Conservation (phyloP, 1,139 yeast genomes). For the Yamadazyma friedrichii region DNA sequence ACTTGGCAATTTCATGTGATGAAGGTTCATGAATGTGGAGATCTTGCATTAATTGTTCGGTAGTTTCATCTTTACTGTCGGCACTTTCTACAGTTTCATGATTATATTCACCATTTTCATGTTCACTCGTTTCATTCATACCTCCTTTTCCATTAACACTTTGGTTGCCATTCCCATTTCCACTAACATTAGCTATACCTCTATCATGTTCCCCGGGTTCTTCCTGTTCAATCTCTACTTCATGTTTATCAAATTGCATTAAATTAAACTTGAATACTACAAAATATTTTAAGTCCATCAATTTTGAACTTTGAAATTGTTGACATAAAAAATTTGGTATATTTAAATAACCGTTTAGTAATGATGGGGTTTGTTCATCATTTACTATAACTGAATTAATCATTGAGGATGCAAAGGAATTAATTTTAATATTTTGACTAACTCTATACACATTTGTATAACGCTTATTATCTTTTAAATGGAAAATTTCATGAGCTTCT, state of each 20-base stretch:
- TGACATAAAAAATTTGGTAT: constrained; percentile 33
- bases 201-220: background rate
- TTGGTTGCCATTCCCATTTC: constrained; percentile 1
- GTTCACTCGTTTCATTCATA: background rate
- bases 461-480: constrained; percentile 16
- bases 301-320: constrained; percentile 37
- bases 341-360: constrained; percentile 28
- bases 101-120: background rate
- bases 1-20: background rate
- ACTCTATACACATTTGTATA: constrained; percentile 34
- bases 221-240: background rate
- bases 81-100: background rate
- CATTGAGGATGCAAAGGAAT: constrained; percentile 34
- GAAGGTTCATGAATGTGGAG: background rate
- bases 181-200: no score
- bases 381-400: constrained; percentile 14
- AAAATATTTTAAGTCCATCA: constrained; percentile 39
- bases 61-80: background rate
- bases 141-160: background rate
- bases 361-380: constrained; percentile 11
- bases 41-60: background rate
- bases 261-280: constrained; percentile 41
- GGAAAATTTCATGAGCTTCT: constrained; percentile 43
- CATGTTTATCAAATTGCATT: constrained; percentile 20
- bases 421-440: constrained; percentile 36